Evolutionary conservation across 345 rosid species (phyloP).

Genomic region (Populus simonii): DNA sequence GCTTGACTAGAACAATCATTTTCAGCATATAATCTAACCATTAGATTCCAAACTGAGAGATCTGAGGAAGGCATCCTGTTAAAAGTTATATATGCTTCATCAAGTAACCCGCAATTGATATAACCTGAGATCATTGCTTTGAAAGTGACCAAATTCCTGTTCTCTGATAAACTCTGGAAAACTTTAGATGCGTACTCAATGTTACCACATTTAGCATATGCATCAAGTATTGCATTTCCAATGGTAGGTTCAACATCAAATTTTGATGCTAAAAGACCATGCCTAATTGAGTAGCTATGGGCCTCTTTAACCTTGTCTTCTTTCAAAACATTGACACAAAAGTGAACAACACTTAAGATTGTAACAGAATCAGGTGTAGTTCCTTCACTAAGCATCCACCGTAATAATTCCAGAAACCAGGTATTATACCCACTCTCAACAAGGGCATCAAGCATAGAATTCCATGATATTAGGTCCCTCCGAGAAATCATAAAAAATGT

Average conservation of each 20-base stretch:
- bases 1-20: slow-evolving; percentile 51
- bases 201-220: slow-evolving; percentile 67
- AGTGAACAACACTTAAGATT: slow-evolving; percentile 41
- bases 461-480: slow-evolving; percentile 65
- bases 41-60: slow-evolving; percentile 82
- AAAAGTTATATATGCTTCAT: slow-evolving; percentile 45
- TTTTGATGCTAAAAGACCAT: slow-evolving; percentile 31
- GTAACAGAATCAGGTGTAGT: slow-evolving; percentile 50
- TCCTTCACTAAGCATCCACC: slow-evolving; percentile 46
- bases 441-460: slow-evolving; percentile 54
- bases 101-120: slow-evolving; percentile 46
- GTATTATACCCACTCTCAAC: slow-evolving; percentile 32
- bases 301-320: slow-evolving; percentile 57
- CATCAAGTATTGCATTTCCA: slow-evolving; percentile 67
- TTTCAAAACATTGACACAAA: slow-evolving; percentile 27
- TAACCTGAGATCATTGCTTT: slow-evolving; percentile 66
- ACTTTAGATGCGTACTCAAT: slow-evolving; percentile 54
- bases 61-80: slow-evolving; percentile 44
- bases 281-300: slow-evolving; percentile 63
- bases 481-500: slow-evolving; percentile 38
- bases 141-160: slow-evolving; percentile 47
- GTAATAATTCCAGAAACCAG: slow-evolving; percentile 45
- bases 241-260: slow-evolving; percentile 37
- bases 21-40: slow-evolving; percentile 64
- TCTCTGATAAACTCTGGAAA: slow-evolving; percentile 49